Percentiles rank a stretch among this genome's conserved stretches.
These are phyloP conservation scores for Mycosphaerella sp. DNA, from an alignment of 2,329 filamentous ascomycete species.

Conservation along the genomic window DNA sequence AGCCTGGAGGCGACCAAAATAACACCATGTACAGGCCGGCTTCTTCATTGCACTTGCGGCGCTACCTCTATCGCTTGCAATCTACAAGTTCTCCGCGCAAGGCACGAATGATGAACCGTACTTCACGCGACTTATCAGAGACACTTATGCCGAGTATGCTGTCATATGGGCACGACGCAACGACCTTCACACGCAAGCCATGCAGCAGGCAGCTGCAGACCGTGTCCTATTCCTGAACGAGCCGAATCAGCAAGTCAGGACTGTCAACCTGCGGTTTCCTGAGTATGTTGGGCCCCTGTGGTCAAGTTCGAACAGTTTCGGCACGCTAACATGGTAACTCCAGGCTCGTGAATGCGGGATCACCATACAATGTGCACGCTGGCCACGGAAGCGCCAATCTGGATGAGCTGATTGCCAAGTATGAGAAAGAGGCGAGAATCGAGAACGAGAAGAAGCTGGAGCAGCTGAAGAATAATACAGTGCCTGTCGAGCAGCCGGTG, in stretches of 20 bases:
- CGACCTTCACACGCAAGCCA: constrained; percentile 52
- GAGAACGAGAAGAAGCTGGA: constrained; percentile 52
- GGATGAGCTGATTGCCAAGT: constrained; percentile 56
- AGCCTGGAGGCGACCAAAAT: not conserved
- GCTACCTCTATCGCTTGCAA: constrained; percentile 41
- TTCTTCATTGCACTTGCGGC: constrained; percentile 45
- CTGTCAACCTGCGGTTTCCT: constrained; percentile 54
- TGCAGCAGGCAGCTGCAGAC: constrained; percentile 59
- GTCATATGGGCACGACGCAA: constrained; percentile 52
- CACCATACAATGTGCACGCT: constrained; percentile 58
- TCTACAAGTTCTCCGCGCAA: constrained; percentile 43
- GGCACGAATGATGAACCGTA: constrained; percentile 38
- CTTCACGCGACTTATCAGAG: constrained; percentile 51
- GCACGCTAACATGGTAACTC: not conserved
- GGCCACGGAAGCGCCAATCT: constrained; percentile 54
- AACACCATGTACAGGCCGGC: constrained; percentile 34
- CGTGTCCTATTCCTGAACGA: constrained; percentile 52
- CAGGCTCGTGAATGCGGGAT: constrained; percentile 46
- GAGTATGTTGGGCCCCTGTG: constrained; percentile 50
- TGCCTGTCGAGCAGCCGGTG: constrained; percentile 32
- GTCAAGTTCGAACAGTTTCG: not conserved
- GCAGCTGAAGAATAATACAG: constrained; percentile 36
- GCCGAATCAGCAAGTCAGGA: constrained; percentile 40
- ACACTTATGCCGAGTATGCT: constrained; percentile 50
- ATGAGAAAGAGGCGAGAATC: constrained; percentile 52